Conservation (phyloP, 352 stramenopile species). For the Phytophthora cactorum region DNA sequence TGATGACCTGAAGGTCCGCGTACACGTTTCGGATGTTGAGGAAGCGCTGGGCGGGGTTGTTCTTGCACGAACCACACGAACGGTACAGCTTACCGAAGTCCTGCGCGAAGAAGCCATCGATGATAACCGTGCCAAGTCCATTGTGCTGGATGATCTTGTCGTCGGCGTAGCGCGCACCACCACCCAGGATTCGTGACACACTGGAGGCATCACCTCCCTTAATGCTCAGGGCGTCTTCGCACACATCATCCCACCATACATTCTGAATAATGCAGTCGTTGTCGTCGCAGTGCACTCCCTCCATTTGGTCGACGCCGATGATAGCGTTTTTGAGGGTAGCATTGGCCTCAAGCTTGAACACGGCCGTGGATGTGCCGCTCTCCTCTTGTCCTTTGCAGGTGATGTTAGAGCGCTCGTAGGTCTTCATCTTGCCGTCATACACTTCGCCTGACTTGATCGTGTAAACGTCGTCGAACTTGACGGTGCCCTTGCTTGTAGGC, state of each 20-base stretch:
- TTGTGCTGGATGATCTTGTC: constrained; percentile 68
- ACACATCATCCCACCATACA: too few relatives aligned
- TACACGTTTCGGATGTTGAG: constrained; percentile 45
- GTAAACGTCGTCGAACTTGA: too few relatives aligned
- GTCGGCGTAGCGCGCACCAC: constrained; percentile 51
- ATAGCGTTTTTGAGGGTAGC: neutral
- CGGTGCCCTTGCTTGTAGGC: too few relatives aligned
- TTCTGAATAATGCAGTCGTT: constrained; percentile 25
- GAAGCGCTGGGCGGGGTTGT: constrained; percentile 33
- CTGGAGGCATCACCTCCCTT: constrained; percentile 45
- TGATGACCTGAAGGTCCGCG: constrained; percentile 36
- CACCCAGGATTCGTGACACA: constrained; percentile 41
- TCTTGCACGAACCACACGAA: constrained; percentile 30
- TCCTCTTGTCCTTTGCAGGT: neutral
- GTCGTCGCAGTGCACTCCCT: constrained; percentile 14
- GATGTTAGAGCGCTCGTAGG: constrained; percentile 4
- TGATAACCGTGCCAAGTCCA: constrained; percentile 29
- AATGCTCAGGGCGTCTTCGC: constrained; percentile 33
- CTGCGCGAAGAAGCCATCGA: constrained; percentile 29
- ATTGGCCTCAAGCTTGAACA: neutral
- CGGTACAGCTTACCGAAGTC: constrained; percentile 1
- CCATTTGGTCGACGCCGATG: too few relatives aligned
- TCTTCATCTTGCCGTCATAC: neutral
- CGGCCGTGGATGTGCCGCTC: neutral
- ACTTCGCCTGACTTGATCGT: too few relatives aligned